Conservation (phyloP, 2,329 filamentous ascomycete species). For the Coniochaeta ligniaria region DNA sequence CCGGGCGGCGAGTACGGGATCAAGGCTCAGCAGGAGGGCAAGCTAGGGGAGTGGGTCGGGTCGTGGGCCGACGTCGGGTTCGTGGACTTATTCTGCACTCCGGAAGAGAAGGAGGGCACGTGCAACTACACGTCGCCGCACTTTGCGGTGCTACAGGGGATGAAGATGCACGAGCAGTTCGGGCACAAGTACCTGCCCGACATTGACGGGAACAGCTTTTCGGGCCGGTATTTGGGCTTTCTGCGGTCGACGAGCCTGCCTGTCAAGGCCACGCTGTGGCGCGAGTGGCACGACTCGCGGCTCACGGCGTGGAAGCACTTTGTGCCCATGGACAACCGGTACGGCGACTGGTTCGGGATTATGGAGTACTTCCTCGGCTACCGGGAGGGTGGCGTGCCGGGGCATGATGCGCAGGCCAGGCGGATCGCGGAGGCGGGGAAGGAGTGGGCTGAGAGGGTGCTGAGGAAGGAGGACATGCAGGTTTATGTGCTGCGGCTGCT, state of each 20-base stretch:
- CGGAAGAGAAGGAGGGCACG: conserved; percentile 22
- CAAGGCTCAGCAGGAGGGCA: conserved; percentile 32
- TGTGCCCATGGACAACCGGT: conserved; percentile 71
- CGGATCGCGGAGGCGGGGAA: conserved; percentile 60
- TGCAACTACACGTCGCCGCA: conserved; percentile 44
- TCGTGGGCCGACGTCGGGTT: conserved; percentile 44
- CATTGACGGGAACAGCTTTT: conserved; percentile 69
- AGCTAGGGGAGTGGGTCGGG: conserved; percentile 42
- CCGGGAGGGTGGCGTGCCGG: conserved; percentile 19
- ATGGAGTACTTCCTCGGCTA: conserved; percentile 69
- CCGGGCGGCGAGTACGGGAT: conserved; percentile 40
- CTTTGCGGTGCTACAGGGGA: conserved; percentile 29
- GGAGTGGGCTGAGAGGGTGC: conserved; percentile 59
- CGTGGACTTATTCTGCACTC: conserved; percentile 45
- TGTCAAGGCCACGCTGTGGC: conserved; percentile 71
- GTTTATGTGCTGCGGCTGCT: conserved; percentile 61
- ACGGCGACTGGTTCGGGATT: conserved; percentile 63
- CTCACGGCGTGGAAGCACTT: conserved; percentile 75
- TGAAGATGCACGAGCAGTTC: conserved; percentile 47
- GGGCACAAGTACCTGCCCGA: conserved; percentile 64
- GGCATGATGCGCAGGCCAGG: conserved; percentile 51
- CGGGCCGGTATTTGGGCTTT: conserved; percentile 62
- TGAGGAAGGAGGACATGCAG: conserved; percentile 67
- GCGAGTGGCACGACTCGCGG: conserved; percentile 74
- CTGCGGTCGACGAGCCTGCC: conserved; percentile 62